Percentiles rank a stretch among this genome's conserved stretches.
phyloP scores from a whole-genome alignment of 208 protist genomes.

The Trypanosoma avium region DNA sequence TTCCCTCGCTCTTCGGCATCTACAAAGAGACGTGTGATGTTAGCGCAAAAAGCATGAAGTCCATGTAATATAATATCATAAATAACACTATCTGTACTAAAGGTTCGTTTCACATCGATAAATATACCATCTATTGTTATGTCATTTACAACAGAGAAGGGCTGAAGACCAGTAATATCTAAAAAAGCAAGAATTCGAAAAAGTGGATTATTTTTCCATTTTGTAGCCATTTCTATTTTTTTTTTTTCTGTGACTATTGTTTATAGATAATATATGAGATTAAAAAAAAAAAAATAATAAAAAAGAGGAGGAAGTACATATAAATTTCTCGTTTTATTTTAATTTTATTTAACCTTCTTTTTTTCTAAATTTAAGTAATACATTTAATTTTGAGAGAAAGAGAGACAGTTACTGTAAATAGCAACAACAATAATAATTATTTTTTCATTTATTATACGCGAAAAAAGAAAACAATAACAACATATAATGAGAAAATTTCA shows the following conservation, averaged over 20 bases:
- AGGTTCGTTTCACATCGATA: slow-evolving; percentile 28
- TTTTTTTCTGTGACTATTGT: not conserved
- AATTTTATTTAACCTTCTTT: no score
- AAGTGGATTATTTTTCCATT: slow-evolving; percentile 55
- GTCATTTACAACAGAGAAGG: slow-evolving; percentile 33
- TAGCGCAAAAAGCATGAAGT: slow-evolving; percentile 44
- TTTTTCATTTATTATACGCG: no score
- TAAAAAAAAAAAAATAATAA: not conserved
- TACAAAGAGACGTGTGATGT: slow-evolving; percentile 50
- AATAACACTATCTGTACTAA: slow-evolving; percentile 38
- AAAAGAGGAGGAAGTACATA: not conserved
- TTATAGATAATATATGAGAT: not conserved
- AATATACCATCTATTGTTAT: slow-evolving; percentile 49
- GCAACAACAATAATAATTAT: no score
- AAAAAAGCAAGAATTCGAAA: slow-evolving; percentile 84
- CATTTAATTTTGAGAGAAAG: no score
- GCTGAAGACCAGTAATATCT: slow-evolving; percentile 73
- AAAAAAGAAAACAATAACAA: no score
- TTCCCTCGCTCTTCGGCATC: slow-evolving; percentile 37
- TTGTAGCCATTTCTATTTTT: slow-evolving; percentile 7
- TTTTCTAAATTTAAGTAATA: no score
- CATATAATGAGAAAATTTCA: no score
- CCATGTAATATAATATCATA: slow-evolving; percentile 44
- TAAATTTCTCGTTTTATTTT: no score
- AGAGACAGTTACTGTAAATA: not conserved